A percentile compares a stretch with the other conserved stretches of the same genome.
phyloP scores from a whole-genome alignment of 352 stramenopile species.

The Phytophthora sp. region DNA sequence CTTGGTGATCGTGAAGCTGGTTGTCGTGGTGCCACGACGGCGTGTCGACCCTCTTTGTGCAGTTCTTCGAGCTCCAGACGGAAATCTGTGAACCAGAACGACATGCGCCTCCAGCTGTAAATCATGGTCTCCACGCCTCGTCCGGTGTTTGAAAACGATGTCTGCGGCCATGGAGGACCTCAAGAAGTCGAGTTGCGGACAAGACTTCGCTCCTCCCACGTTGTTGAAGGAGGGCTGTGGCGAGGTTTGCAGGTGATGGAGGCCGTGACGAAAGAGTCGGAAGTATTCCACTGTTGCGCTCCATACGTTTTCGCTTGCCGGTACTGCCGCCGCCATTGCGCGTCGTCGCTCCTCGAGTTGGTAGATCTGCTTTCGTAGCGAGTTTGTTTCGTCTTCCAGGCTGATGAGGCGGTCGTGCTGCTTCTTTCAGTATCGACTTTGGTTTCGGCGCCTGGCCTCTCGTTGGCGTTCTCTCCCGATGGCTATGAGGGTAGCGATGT shows the following conservation, averaged over 20 bases:
- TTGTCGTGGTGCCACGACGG: not conserved
- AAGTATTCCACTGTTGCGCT: slow-evolving; percentile 9
- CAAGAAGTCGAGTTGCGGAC: not conserved
- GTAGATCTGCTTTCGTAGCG: not conserved
- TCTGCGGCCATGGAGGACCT: not conserved
- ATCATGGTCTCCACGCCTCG: not conserved
- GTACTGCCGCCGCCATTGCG: not conserved
- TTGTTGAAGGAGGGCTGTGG: not conserved
- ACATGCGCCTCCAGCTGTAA: not conserved
- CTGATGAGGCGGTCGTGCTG: not conserved
- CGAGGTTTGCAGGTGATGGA: not conserved
- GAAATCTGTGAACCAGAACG: slow-evolving; percentile 4
- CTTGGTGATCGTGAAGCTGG: not conserved
- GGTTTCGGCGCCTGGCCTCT: not conserved
- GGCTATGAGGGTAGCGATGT: not conserved
- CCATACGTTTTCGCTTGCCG: slow-evolving; percentile 10
- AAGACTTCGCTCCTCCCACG: not conserved
- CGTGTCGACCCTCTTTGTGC: not conserved
- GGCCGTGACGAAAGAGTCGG: slow-evolving; percentile 10
- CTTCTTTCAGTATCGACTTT: slow-evolving; percentile 1
- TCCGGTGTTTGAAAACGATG: not conserved
- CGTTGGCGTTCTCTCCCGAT: not conserved
- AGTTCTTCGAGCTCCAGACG: slow-evolving; percentile 4
- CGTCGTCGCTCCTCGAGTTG: slow-evolving; percentile 3
- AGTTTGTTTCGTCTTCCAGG: not conserved